Base-by-base conservation (phyloP, 331 rosid species). In the Quercus phellos region DNA sequence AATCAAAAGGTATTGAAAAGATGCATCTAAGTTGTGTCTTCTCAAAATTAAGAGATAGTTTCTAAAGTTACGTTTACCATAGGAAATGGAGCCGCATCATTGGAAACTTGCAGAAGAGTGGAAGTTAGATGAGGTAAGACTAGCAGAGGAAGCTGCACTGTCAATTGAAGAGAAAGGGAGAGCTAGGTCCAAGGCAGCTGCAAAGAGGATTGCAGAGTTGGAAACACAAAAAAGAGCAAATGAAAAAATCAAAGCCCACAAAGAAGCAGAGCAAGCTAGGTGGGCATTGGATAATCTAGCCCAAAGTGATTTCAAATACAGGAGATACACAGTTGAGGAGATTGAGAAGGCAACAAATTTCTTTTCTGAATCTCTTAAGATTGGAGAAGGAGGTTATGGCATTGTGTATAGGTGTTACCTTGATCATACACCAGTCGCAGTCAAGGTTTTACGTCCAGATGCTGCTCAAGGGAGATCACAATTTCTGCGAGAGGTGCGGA, bases 381-480 rank as follows among this genome's bases (percentile, higher is more conserved):
- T 93, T 21, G 98, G 98, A 69, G 98, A 93, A 86, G 98, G 98
- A 68, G 97, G 94, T 72, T 93, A 91, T 76, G 98, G 97, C 38
- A 97, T 91, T 16, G 98, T 90, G 63, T 93, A 61, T 77, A 84
- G 51, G 77, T 93, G 98, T 73, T 83, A 73, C 46, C 46, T 38
- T 38, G 46, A 38, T 38, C 46, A 38, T 38, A 38, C 46, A 38
- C 12, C 12, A 38, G 46, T 38, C 3, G 46, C 12, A 38, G 46
- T 38, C 46, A 38, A 38, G 46, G 46, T 38, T 38, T 8, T 38
- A 38, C 46, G 11, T 38, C 46, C 12, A 38, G 12, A 38, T 38
- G 46, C 46, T 38, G 46, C 46, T 73, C 96, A 93, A 85, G 98
- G 98, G 75, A 88, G 87, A 85, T 55, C 89, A 74, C 96, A 93